Conservation (phyloP, 345 rosid species). For the Corymbia maculata region DNA sequence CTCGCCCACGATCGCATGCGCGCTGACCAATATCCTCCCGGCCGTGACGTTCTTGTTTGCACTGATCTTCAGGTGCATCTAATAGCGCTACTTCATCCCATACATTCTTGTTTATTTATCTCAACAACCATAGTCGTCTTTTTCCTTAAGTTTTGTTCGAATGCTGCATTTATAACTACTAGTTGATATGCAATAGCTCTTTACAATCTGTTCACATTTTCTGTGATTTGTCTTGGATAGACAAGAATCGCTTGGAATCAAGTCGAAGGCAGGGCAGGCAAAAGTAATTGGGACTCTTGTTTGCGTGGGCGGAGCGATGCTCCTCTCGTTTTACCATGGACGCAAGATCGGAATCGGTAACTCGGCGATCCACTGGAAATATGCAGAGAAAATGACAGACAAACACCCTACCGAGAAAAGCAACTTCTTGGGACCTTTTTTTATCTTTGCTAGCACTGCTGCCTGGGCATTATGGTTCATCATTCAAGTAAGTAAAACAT, state of each 20-base stretch:
- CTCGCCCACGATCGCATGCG: slow-evolving; percentile 73
- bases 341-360: slow-evolving; percentile 36
- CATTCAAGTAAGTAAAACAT: slow-evolving; percentile 44
- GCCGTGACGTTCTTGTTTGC: slow-evolving; percentile 82
- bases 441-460: slow-evolving; percentile 44
- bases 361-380: slow-evolving; percentile 73
- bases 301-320: slow-evolving; percentile 91
- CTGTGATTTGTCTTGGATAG: slow-evolving; percentile 10
- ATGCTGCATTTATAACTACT: background rate
- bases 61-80: slow-evolving; percentile 52
- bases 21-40: slow-evolving; percentile 69
- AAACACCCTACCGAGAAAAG: slow-evolving; percentile 8
- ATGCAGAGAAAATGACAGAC: slow-evolving; percentile 27
- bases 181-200: background rate
- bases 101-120: background rate
- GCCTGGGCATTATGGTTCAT: slow-evolving; percentile 80
- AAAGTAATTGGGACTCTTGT: slow-evolving; percentile 65
- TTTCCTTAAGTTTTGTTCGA: background rate
- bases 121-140: background rate
- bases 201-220: background rate
- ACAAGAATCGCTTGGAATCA: slow-evolving; percentile 65
- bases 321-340: slow-evolving; percentile 87
- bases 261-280: slow-evolving; percentile 59
- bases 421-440: slow-evolving; percentile 54
- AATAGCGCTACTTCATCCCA: background rate